Base-by-base conservation (phyloP, 2,329 filamentous ascomycete genomes). In the Aspergillus fructus region DNA sequence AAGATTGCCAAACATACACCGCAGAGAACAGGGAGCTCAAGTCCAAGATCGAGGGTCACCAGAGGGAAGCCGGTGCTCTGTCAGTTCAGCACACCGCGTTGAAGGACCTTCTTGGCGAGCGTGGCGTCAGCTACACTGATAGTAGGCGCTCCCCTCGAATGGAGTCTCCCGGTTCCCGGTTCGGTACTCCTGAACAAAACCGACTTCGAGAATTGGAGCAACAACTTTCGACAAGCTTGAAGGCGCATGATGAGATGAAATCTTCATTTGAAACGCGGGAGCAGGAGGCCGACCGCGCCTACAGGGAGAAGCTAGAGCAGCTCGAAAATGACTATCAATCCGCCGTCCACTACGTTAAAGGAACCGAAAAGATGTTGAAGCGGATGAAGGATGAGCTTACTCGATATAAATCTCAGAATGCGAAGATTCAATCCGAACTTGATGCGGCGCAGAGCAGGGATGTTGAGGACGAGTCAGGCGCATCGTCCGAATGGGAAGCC, bases 361-460 rank as follows among this genome's bases (percentile, higher is more conserved):
- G 94, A 58, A 97, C 94, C 1, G 94, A 99, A 76, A 97, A 97
- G 83, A 97, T 99, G 92, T 85, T 99, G 49, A 93, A 94, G 76
- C 93, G 96, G 74, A 93, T 99, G 83, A 97, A 97, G 79, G 92
- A 97, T 68, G 94, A 99, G 76, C 82, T 99, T n/a, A 83, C 89
- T 54, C 90, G 92, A 57, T 94, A 96, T 77, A 97, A 97, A 82
- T 78, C 86, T 12, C 89, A 94, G 60, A 97, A 97, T 68, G 79
- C 82, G 17, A 89, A 89, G 59, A 81, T 99, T 41, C 93, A 94
- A 74, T 84, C 86, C 47, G 91, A 97, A 68, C 79, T 97, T n/a
- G 83, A 89, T 39, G 81, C 84, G 53, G 80, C 87, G 11, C 53
- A 87, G 85, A 85, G 83, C 64, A 82, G 74, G 60, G 69, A 68